Evolutionary conservation across 768 basidiomycete species (phyloP), one percentile per base, ranked within the genome.

Genomic region (Postia placenta): DNA sequence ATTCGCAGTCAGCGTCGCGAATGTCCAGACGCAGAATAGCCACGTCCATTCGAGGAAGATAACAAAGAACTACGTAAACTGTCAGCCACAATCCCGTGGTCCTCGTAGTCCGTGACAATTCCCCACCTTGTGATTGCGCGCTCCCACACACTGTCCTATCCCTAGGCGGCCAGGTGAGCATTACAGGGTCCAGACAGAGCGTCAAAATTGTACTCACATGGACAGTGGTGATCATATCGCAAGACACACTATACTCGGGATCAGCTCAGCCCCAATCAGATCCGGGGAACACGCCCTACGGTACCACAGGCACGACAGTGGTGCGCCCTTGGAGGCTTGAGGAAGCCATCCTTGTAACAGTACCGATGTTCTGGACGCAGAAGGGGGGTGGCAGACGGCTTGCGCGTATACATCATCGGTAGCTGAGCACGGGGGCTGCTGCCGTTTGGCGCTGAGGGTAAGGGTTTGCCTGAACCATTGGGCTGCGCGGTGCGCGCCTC

Each of bases 91-190:
- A 19, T 39, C n/a, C 33, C 9, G 38, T 6, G 20, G 6, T 39
- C 11, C 17, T 7, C 5, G n/a, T 9, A 28, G 7, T 5, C 9
- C 38, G 30, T 33, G 11, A 30, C 11, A 23, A 28, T 41, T 9
- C 48, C 73, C 19, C 50, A 86, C 89, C 67, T 92, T 92, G 56
- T 94, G 87, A 61, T 97, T 97, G 33, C 80, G 78, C 44, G 92
- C 93, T 11, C 93, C 93, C 17, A 96, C 90, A 56, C 93, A 97
- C 60, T 92, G 89, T 11, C 93, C 93, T 45, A 97, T 84, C 93
- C 92, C 88, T 81, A 41, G 45, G 51, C 64, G 17, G 15, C 11
- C 4, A 19, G 25, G 22, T 41, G 11, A 45, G 42, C 23, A 3
- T 3, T 5, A 20, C 28, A 23, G 20, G 6, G 17, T 17, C 6